Evolutionary conservation across 2,329 filamentous ascomycete genomes (phyloP).

Genomic region (Penicillium olsonii): DNA sequence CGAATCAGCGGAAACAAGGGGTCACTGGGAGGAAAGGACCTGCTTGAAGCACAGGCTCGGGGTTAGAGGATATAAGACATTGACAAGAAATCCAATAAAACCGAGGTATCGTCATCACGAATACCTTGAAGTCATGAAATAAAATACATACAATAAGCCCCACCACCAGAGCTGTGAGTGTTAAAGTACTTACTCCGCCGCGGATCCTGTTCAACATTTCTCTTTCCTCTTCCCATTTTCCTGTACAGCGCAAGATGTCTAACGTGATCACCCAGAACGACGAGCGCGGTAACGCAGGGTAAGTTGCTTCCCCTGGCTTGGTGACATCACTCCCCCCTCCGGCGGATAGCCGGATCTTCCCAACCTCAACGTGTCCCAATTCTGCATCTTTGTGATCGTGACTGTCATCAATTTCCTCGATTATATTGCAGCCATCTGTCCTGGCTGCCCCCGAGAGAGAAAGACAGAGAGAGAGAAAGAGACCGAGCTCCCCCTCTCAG

Average conservation of each 20-base stretch:
- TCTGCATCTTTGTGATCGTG: neutral
- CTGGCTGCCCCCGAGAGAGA: no score
- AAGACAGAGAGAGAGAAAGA: neutral
- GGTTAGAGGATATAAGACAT: neutral
- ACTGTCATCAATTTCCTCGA: neutral
- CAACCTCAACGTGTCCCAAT: constrained; percentile 9
- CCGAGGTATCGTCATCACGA: constrained; percentile 1
- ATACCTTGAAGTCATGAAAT: constrained; percentile 16
- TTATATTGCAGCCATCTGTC: no score
- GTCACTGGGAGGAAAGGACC: no score
- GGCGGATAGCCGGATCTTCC: constrained; percentile 12
- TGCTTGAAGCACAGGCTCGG: no score
- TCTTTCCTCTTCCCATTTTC: constrained; percentile 15
- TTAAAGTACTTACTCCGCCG: constrained; percentile 37
- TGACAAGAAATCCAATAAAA: neutral
- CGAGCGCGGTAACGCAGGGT: constrained; percentile 55
- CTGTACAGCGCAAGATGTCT: constrained; percentile 44
- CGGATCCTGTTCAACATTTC: constrained; percentile 27
- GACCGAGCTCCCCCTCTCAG: constrained; percentile 15
- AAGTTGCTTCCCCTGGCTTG: constrained; percentile 39
- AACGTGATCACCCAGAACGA: constrained; percentile 54
- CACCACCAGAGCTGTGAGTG: constrained; percentile 25
- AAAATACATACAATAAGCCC: constrained; percentile 23
- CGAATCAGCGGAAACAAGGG: neutral
- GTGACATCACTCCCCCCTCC: constrained; percentile 42